Conservation (phyloP, 2,329 filamentous ascomycete genomes). For the Cladosporium sp. region DNA sequence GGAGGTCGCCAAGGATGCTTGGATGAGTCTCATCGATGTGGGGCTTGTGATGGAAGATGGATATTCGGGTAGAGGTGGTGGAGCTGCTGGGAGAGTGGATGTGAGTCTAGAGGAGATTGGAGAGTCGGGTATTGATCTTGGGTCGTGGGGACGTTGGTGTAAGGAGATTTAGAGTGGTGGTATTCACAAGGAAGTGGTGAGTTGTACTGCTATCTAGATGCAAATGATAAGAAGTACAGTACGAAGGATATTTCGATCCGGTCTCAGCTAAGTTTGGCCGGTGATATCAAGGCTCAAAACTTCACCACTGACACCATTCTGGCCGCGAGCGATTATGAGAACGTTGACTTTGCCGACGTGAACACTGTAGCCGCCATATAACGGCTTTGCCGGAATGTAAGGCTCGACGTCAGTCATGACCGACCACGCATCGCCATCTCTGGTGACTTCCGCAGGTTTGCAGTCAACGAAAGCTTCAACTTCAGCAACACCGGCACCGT, state of each 20-base stretch:
- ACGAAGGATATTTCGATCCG: too few relatives aligned
- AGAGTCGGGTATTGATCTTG: slow-evolving; percentile 45
- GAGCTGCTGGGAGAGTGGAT: slow-evolving; percentile 62
- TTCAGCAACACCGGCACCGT: not conserved
- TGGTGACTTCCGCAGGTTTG: not conserved
- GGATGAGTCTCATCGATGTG: slow-evolving; percentile 68
- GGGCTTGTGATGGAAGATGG: slow-evolving; percentile 56
- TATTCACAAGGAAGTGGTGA: not conserved
- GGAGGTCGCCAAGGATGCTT: slow-evolving; percentile 67
- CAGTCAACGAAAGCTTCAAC: slow-evolving; percentile 16
- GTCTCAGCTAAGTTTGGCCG: too few relatives aligned
- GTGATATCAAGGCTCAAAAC: not conserved
- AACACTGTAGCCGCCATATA: slow-evolving; percentile 26
- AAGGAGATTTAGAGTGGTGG: slow-evolving; percentile 55
- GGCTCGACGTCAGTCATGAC: slow-evolving; percentile 15
- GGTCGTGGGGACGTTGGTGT: slow-evolving; percentile 68
- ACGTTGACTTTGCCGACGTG: slow-evolving; percentile 24
- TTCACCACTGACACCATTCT: slow-evolving; percentile 2
- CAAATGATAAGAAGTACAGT: not conserved
- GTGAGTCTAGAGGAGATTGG: slow-evolving; percentile 75
- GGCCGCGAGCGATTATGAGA: slow-evolving; percentile 13
- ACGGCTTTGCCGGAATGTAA: slow-evolving; percentile 20
- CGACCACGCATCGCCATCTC: slow-evolving; percentile 14
- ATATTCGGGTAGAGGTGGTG: slow-evolving; percentile 20
- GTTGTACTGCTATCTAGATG: too few relatives aligned